phyloP scores from a whole-genome alignment of 345 rosid species.

The Citrus trifoliata region DNA sequence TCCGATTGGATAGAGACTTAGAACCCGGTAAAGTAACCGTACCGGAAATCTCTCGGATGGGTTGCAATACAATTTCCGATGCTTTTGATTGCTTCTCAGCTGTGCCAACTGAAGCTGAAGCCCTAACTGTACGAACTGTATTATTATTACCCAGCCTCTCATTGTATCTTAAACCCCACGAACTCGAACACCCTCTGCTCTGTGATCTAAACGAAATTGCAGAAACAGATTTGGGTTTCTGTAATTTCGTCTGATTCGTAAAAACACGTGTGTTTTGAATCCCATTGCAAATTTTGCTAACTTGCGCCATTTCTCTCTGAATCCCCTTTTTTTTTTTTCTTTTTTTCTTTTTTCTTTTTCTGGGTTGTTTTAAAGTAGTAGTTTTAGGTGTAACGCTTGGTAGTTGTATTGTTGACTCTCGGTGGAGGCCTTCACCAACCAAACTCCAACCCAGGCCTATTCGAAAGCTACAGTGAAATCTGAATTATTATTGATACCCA shows the following conservation, averaged over 20 bases:
- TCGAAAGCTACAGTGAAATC: not conserved
- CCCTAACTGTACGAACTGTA: conserved; percentile 28
- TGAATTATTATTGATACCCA: not conserved
- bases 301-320: conserved; percentile 54
- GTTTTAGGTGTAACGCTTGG: not conserved
- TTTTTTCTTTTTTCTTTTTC: no score
- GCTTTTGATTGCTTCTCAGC: conserved; percentile 63
- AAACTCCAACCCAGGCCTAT: conserved; percentile 10
- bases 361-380: not conserved
- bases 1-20: conserved; percentile 87
- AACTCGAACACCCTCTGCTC: conserved; percentile 27
- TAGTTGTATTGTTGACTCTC: conserved; percentile 17
- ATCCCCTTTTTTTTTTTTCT: not conserved
- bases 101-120: conserved; percentile 54
- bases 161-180: conserved; percentile 29
- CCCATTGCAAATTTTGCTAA: conserved; percentile 44
- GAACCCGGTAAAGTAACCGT: conserved; percentile 86
- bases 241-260: conserved; percentile 30
- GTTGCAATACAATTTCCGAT: conserved; percentile 75
- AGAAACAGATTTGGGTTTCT: conserved; percentile 18
- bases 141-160: conserved; percentile 1
- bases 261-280: conserved; percentile 26
- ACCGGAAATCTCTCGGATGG: conserved; percentile 83
- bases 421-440: conserved; percentile 16
- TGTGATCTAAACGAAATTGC: conserved; percentile 44